Conservation (phyloP, 2,329 filamentous ascomycete species). For the Colletotrichum lupini region DNA sequence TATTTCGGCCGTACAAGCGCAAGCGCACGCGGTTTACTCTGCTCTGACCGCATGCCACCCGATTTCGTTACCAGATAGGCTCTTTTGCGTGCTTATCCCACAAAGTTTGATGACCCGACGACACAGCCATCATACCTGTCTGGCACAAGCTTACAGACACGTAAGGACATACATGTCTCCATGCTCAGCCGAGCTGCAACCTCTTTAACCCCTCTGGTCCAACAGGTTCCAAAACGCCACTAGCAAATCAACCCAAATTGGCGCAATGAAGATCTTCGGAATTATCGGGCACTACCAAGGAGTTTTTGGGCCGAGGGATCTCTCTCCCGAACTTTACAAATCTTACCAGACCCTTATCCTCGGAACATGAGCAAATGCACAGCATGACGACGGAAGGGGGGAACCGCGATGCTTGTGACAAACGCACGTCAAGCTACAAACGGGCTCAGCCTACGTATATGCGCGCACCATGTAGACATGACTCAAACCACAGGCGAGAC, state of each 20-base stretch:
- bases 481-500: conserved; percentile 14
- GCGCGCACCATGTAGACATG: conserved; percentile 13
- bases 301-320: background rate
- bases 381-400: background rate
- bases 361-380: background rate
- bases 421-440: background rate
- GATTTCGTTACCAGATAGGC: background rate
- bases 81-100: background rate
- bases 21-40: background rate
- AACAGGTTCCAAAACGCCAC: background rate
- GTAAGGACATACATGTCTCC: too few species aligned
- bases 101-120: background rate
- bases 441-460: conserved; percentile 1
- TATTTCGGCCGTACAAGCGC: background rate
- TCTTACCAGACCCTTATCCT: background rate
- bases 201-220: background rate
- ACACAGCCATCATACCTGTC: background rate
- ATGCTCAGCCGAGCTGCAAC: conserved; percentile 12
- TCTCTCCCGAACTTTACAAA: background rate
- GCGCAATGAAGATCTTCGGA: conserved; percentile 18
- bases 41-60: background rate
- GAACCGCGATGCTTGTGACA: background rate
- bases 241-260: background rate
- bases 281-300: background rate
- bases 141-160: background rate